phyloP scores from a whole-genome alignment of 75 land plant species.

The Selaginella tamariscina region DNA sequence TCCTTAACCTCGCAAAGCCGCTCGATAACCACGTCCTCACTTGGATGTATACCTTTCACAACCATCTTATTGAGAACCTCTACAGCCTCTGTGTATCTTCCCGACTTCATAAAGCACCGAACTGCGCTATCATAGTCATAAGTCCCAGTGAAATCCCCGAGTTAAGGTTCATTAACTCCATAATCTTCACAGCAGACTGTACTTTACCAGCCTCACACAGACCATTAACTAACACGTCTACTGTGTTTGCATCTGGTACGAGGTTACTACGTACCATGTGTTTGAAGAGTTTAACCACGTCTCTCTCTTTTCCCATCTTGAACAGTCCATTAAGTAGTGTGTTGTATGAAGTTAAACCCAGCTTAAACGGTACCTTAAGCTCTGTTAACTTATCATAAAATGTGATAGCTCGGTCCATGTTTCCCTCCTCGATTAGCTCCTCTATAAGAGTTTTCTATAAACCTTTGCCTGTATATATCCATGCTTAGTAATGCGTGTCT shows the following conservation, averaged over 20 bases:
- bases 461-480: neutral
- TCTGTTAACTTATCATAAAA: neutral
- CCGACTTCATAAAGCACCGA: neutral
- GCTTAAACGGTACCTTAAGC: neutral
- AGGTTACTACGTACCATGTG: neutral
- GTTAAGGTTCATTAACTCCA: neutral
- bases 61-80: neutral
- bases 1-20: neutral
- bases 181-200: neutral
- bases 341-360: neutral
- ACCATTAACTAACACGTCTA: neutral
- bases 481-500: too few relatives aligned
- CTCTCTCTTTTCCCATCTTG: neutral
- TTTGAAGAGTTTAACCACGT: neutral
- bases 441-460: neutral
- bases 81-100: neutral
- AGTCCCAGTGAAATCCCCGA: too few relatives aligned
- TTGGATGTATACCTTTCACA: neutral
- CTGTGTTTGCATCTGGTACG: neutral
- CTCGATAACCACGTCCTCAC: neutral
- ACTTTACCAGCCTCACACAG: neutral
- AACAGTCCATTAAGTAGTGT: neutral
- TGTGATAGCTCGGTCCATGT: neutral
- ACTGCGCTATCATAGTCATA: neutral
- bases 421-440: neutral